A percentile compares a stretch with the other conserved stretches of the same genome.
phyloP scores from a whole-genome alignment of 352 stramenopile species.

The Phytophthora meadii region DNA sequence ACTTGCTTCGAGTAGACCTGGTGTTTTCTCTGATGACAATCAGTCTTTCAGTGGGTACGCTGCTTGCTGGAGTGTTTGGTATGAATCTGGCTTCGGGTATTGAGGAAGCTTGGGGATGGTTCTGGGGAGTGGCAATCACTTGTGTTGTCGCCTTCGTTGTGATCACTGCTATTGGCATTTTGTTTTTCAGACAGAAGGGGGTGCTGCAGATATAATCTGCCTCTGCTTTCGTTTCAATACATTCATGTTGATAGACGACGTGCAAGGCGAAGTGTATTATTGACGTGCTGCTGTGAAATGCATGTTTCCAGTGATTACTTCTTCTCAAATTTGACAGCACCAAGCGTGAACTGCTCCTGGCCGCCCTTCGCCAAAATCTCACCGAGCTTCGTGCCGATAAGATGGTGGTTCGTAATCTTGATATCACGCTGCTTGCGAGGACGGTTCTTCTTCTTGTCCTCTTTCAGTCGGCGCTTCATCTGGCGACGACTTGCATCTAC shows the following conservation, averaged over 20 bases:
- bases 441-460: conserved; percentile 85
- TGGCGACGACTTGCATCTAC: conserved; percentile 80
- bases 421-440: conserved; percentile 87
- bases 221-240: conserved; percentile 18
- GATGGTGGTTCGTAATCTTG: conserved; percentile 90
- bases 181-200: conserved; percentile 74
- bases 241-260: conserved; percentile 13
- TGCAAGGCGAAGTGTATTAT: conserved; percentile 6
- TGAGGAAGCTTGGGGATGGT: conserved; percentile 50
- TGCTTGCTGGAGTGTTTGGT: conserved; percentile 70
- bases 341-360: conserved; percentile 83
- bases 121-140: conserved; percentile 61
- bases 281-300: neutral
- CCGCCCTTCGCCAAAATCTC: conserved; percentile 83
- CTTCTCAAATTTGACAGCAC: conserved; percentile 85
- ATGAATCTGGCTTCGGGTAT: conserved; percentile 76
- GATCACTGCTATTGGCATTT: conserved; percentile 46
- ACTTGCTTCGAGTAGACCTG: conserved; percentile 73
- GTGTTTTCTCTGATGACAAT: conserved; percentile 78
- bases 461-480: conserved; percentile 81
- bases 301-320: conserved; percentile 36
- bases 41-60: conserved; percentile 67
- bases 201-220: conserved; percentile 49
- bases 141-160: conserved; percentile 58
- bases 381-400: conserved; percentile 87